These are phyloP conservation scores for Podospora australis DNA, from an alignment of 495 filamentous ascomycete species.

Conservation along the genomic window DNA sequence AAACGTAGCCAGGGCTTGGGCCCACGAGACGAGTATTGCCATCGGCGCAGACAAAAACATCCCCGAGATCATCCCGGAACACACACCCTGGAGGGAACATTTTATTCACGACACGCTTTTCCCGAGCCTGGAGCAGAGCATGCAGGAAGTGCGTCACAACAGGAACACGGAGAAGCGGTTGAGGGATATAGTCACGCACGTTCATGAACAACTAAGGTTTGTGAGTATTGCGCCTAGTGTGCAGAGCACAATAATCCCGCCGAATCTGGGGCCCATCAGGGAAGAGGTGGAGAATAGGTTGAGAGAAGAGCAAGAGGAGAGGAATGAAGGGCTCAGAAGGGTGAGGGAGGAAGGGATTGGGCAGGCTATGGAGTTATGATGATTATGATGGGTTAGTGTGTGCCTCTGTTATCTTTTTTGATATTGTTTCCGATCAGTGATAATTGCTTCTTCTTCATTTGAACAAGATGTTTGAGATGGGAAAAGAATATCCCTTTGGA, in stretches of 20 bases:
- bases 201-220: constrained; percentile 82
- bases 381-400: too few relatives aligned
- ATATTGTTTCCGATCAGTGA: too few relatives aligned
- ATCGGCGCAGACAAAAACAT: constrained; percentile 67
- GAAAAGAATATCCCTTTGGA: too few relatives aligned
- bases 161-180: constrained; percentile 72
- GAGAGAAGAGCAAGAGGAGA: constrained; percentile 60
- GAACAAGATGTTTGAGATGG: too few relatives aligned
- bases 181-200: constrained; percentile 62
- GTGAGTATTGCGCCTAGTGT: constrained; percentile 80
- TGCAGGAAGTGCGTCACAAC: constrained; percentile 57
- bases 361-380: constrained; percentile 36
- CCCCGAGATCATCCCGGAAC: constrained; percentile 62
- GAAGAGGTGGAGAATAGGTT: constrained; percentile 76
- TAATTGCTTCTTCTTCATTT: too few relatives aligned
- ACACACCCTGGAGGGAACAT: constrained; percentile 71
- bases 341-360: constrained; percentile 38
- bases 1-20: constrained; percentile 94
- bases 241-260: constrained; percentile 73
- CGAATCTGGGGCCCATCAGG: constrained; percentile 64
- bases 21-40: constrained; percentile 88
- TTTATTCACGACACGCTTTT: constrained; percentile 81
- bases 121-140: constrained; percentile 63
- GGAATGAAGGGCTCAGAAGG: constrained; percentile 45
- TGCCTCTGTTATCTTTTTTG: too few relatives aligned